Conservation (phyloP, 1,139 yeast genomes). For the Debaryomyces robertsiae region DNA sequence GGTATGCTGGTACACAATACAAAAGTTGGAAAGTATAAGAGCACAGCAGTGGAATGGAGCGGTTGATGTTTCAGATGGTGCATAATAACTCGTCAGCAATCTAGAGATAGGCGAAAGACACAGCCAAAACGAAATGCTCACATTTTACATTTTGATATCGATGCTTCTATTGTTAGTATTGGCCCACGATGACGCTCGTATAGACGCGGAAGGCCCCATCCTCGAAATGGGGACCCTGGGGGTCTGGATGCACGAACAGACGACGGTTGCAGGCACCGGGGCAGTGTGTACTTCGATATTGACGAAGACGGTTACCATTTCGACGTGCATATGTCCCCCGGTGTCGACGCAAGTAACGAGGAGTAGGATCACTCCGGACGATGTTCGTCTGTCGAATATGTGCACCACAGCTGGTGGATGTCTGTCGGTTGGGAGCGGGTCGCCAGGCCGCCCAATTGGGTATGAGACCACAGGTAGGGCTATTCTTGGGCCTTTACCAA, state of each 20-base stretch:
- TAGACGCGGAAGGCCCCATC: no score
- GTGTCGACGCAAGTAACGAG: background rate
- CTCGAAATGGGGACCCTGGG: background rate
- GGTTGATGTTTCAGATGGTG: no score
- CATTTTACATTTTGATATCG: no score
- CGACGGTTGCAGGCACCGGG: background rate
- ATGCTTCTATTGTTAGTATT: no score
- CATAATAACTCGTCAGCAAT: no score
- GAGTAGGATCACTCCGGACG: background rate
- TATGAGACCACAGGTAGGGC: background rate
- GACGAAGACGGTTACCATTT: constrained; percentile 1
- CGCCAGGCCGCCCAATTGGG: background rate
- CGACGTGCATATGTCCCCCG: constrained; percentile 3
- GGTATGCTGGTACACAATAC: no score
- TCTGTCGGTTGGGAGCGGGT: no score
- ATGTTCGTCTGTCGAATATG: background rate
- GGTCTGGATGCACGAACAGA: background rate
- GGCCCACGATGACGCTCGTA: no score
- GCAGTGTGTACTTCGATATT: background rate
- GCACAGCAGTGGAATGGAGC: no score
- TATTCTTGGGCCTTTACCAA: background rate
- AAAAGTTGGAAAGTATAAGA: no score
- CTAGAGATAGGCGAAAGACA: no score
- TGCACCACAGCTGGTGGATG: background rate
- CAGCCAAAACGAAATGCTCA: no score